Conservation (phyloP, 768 basidiomycete species). For the Boletus vinaceobasis region DNA sequence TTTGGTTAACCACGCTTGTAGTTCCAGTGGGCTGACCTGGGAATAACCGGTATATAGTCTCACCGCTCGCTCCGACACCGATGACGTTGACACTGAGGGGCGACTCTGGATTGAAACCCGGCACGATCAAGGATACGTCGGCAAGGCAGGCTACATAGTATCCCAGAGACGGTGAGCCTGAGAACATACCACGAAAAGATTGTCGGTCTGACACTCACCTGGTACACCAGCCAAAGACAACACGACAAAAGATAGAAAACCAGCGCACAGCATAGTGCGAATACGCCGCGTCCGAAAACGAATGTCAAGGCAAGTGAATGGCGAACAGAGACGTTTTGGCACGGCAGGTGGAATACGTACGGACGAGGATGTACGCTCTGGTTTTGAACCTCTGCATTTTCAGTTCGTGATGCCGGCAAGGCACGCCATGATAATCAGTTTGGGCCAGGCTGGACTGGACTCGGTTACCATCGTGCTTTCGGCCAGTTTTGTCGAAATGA, state of each 20-base stretch:
- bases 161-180: background rate
- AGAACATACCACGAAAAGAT: background rate
- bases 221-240: constrained; percentile 5
- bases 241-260: background rate
- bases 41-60: constrained; percentile 41
- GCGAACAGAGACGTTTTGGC: background rate
- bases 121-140: constrained; percentile 39
- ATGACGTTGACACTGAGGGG: constrained; percentile 40
- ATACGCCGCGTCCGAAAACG: background rate
- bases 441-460: too few relatives aligned
- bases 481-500: background rate
- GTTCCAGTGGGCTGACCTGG: constrained; percentile 36
- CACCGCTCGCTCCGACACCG: constrained; percentile 40
- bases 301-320: background rate
- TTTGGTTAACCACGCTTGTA: too few relatives aligned
- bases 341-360: background rate
- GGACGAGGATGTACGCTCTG: background rate
- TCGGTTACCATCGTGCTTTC: too few relatives aligned
- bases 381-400: background rate
- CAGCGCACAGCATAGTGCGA: background rate
- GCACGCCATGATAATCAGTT: background rate
- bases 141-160: constrained; percentile 10
- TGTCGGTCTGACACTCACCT: background rate
- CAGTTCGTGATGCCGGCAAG: background rate
- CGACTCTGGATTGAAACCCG: constrained; percentile 44